Evolutionary conservation across 2,329 filamentous ascomycete genomes (phyloP).

Genomic region (Aureobasidium vineae): DNA sequence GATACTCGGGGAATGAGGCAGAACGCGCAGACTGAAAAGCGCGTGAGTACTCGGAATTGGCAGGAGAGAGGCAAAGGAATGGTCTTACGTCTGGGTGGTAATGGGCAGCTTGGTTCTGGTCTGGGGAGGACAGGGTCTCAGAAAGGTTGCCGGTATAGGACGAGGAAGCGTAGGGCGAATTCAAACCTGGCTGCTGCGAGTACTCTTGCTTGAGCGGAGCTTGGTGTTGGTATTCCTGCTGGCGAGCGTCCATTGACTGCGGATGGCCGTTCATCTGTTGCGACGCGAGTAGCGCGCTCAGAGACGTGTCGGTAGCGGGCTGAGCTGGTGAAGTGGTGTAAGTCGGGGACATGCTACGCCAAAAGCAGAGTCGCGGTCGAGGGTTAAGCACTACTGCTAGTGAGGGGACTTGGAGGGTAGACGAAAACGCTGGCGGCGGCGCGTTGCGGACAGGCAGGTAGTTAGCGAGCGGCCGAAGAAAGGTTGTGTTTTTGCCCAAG

Average conservation of each 20-base stretch:
- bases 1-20: conserved; percentile 81
- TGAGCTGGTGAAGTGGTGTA: conserved; percentile 43
- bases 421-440: conserved; percentile 38
- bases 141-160: conserved; percentile 62
- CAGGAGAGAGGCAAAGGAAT: conserved; percentile 63
- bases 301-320: conserved; percentile 41
- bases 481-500: conserved; percentile 41
- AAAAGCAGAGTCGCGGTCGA: conserved; percentile 30
- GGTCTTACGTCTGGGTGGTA: conserved; percentile 64
- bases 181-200: conserved; percentile 53
- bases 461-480: conserved; percentile 36
- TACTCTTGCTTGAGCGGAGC: conserved; percentile 40
- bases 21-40: conserved; percentile 75
- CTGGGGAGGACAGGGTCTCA: conserved; percentile 75
- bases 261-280: conserved; percentile 40
- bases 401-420: conserved; percentile 27
- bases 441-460: conserved; percentile 35
- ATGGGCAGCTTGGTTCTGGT: conserved; percentile 90
- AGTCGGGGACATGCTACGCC: conserved; percentile 50
- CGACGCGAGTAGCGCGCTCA: conserved; percentile 43
- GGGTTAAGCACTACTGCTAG: conserved; percentile 34
- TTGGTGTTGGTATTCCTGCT: conserved; percentile 48
- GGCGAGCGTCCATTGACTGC: conserved; percentile 56
- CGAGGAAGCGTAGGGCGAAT: conserved; percentile 51
- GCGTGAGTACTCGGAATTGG: conserved; percentile 83